Evolutionary conservation across 2,329 filamentous ascomycete species (phyloP), one percentile per base, ranked within the genome.

Genomic region (Cercospora citrullina): DNA sequence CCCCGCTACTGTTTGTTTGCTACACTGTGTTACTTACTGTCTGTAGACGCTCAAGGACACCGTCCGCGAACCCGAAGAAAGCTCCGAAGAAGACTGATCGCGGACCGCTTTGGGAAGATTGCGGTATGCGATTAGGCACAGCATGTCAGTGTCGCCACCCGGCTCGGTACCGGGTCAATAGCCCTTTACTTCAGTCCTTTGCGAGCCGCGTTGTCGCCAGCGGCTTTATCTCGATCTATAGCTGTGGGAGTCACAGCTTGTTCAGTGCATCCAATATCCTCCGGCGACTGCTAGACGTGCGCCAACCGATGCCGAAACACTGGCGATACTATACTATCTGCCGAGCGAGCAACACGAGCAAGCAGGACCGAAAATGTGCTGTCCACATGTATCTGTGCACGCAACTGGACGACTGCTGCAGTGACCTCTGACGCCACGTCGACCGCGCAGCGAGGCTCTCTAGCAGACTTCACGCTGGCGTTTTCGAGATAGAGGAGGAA

Each of bases 31-130:
- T 7, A 51, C 31, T 42, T 36, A 58, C 68, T 71, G 33, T 36
- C 18, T 31, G 28, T 26, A 79, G 78, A 71, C 72, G 7, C 74
- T 80, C 21, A 77, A 77, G 69, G 78, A 80, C 60, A 79, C 78
- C 8, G 77, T 79, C 63, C 74, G 73, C 26, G 78, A 80, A 60
- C 72, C 77, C 5, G 78, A 79, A 67, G 78, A 80, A 55, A 73
- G 71, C 58, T 78, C 77, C 10, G 75, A 76, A 55, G 78, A 77
- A 14, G 78, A 80, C 18, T 79, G 75, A 42, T 4, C 16, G 21
- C 16, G 16, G 18, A 51, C 14, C 23, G 14, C 48, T 55, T 10
- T 16, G 12, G 23, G 14, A 16, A 55, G 2, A 14, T 8, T 10
- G 23, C 12, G 48, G 14, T 14, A 59, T 23, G 26, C 16, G 26